Evolutionary conservation across 73 alveolate genomes (phyloP).

Genomic region (Paramecium sexaurelia): DNA sequence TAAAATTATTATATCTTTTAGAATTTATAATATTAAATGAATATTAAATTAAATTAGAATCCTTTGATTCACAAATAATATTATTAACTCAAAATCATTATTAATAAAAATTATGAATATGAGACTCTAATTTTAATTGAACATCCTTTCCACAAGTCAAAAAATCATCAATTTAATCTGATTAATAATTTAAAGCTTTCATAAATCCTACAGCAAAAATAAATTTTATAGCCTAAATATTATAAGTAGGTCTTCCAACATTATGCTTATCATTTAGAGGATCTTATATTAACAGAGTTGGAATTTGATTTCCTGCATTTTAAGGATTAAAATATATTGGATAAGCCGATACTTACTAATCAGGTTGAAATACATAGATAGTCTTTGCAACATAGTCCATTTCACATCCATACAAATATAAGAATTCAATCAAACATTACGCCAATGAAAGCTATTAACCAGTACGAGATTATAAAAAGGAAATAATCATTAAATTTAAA

Average conservation of each 20-base stretch:
- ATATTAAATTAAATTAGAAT: not conserved
- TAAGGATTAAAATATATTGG: constrained; percentile 43
- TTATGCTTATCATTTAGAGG: constrained; percentile 51
- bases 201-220: constrained; percentile 39
- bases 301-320: not conserved
- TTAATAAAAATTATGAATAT: not conserved
- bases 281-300: constrained; percentile 14
- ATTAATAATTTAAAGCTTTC: not conserved
- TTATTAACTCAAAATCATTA: not conserved
- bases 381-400: constrained; percentile 52
- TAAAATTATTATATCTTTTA: no score
- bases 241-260: constrained; percentile 54
- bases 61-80: not conserved
- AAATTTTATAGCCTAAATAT: constrained; percentile 19
- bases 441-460: not conserved
- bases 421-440: constrained; percentile 5
- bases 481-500: constrained; percentile 33
- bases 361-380: constrained; percentile 28
- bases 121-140: constrained; percentile 20
- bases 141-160: constrained; percentile 32
- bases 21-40: not conserved
- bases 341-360: not conserved
- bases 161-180: constrained; percentile 13
- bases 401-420: constrained; percentile 51
- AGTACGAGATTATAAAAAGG: not conserved